Evolutionary conservation across 2,329 filamentous ascomycete genomes (phyloP).

Genomic region (Paracoccidioides brasiliensis): DNA sequence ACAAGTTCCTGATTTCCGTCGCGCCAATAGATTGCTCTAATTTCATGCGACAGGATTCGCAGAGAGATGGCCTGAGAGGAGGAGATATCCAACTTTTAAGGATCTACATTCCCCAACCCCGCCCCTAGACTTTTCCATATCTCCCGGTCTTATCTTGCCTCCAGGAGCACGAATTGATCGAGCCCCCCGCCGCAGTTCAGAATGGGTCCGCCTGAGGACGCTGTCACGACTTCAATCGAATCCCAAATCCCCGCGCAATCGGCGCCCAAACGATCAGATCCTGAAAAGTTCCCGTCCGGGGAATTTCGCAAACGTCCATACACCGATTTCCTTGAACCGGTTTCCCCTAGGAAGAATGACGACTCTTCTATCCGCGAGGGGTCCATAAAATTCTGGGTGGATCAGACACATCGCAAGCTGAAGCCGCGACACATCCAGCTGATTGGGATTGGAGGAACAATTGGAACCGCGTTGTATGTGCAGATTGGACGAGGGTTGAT

Average conservation of each 20-base stretch:
- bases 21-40: neutral
- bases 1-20: neutral
- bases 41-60: neutral
- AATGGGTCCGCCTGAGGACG: neutral
- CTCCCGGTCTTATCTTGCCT: neutral
- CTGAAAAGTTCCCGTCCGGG: neutral
- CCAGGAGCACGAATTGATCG: neutral
- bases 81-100: neutral
- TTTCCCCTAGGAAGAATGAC: neutral
- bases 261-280: neutral
- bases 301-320: neutral
- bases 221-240: neutral
- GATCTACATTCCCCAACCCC: neutral
- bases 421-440: conserved; percentile 35
- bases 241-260: neutral
- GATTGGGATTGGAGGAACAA: conserved; percentile 35
- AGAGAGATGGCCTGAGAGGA: neutral
- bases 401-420: conserved; percentile 29
- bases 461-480: conserved; percentile 33
- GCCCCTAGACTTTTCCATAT: neutral
- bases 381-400: conserved; percentile 15
- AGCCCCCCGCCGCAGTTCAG: neutral
- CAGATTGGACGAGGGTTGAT: conserved; percentile 30
- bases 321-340: neutral
- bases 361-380: neutral